These are phyloP conservation scores for Fusarium gaditjirri DNA, from an alignment of 2,329 filamentous ascomycete genomes.

Conservation along the genomic window DNA sequence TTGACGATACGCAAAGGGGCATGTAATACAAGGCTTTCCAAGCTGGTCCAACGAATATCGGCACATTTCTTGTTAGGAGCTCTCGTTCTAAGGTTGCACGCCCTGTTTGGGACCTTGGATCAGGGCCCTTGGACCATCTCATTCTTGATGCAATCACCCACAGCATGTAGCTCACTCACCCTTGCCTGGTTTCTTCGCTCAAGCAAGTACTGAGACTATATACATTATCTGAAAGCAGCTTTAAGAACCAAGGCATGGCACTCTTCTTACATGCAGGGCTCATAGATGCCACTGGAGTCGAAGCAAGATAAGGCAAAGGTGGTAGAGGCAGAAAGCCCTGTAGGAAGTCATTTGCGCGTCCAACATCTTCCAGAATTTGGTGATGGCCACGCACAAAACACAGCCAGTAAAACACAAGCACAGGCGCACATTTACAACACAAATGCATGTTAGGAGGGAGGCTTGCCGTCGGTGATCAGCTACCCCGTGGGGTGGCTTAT, in stretches of 20 bases:
- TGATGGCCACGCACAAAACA: constrained; percentile 30
- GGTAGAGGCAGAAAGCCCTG: constrained; percentile 7
- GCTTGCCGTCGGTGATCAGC: constrained; percentile 26
- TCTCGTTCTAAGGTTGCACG: constrained; percentile 30
- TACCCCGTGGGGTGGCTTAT: constrained; percentile 32
- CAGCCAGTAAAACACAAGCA: constrained; percentile 31
- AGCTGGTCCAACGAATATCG: constrained; percentile 27
- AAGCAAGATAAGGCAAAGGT: constrained; percentile 24
- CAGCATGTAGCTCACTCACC: constrained; percentile 10
- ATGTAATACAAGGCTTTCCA: constrained; percentile 27
- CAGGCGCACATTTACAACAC: constrained; percentile 38
- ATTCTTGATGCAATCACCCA: constrained; percentile 16
- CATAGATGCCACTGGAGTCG: constrained; percentile 17
- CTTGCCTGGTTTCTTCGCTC: constrained; percentile 26
- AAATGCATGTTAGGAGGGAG: constrained; percentile 34
- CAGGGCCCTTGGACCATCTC: constrained; percentile 15
- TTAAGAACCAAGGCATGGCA: constrained; percentile 18
- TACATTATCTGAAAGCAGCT: constrained; percentile 23
- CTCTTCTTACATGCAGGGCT: constrained; percentile 8
- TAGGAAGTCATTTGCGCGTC: constrained; percentile 33
- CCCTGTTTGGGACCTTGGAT: constrained; percentile 23
- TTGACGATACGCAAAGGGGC: constrained; percentile 38
- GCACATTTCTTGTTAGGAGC: constrained; percentile 32
- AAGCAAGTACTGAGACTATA: constrained; percentile 21
- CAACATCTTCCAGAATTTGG: constrained; percentile 19